Base-by-base conservation (phyloP, 148 eudicot species). In the Limonium bicolor region DNA sequence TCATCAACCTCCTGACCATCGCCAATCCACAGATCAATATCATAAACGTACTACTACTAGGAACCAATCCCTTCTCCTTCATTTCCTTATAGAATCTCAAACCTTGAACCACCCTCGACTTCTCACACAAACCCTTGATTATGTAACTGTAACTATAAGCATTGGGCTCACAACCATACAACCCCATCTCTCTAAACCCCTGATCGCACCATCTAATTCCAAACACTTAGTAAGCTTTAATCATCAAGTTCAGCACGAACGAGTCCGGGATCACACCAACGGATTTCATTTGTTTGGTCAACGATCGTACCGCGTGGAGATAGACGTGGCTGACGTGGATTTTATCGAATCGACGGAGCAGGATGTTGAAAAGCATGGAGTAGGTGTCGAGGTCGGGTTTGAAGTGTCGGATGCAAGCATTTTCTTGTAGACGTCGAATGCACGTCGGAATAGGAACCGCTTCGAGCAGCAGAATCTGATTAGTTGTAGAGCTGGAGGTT, bases 21-120 rank as follows among this genome's bases (percentile, higher is more conserved):
- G 97, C 80, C 61, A 90, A 80, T 56, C 95, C 71, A 56, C 97
- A 84, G 45, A 78, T 73, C 72, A 90, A 61, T 4, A 80, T 55
- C 85, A 77, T 50, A 27, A 54, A 74, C 2, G 74, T 35, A 34
- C 87, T 77, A 56, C 55, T 75, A 55, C 70, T 84, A 0, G 77
- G 74, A 56, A 74, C 75, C 65, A 88, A 59, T 23, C 36, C 59
- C 43, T 70, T 90, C 58, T 24, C 78, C 53, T 71, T 77, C 86
- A 71, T 78, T 58, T 77, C 95, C 63, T 58, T 58, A 42, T 58
- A 84, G 45, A 60, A 80, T 20, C 59, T 76, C 19, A 80, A 68
- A 4, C 87, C 95, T 46, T 60, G 65, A 28, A 43, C 54, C 43
- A 69, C 73, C 59, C 84, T 67, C 34, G 79, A 93, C 49, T 84